These are phyloP conservation scores for Backusella parvicylindrica DNA, from an alignment of 192 early-diverging fungal species.

Conservation along the genomic window DNA sequence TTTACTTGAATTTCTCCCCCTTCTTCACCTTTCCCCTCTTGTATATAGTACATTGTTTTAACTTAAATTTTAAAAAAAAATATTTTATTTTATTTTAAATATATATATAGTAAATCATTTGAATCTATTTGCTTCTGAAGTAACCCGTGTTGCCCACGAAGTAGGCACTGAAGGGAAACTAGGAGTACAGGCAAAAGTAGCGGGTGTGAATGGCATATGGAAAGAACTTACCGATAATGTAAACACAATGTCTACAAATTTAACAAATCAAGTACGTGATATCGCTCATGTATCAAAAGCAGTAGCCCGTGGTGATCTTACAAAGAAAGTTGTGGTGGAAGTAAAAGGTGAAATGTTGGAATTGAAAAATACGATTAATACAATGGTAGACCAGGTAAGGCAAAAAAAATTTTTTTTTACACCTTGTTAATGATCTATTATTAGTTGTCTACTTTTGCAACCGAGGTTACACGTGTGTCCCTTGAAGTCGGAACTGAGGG, in stretches of 20 bases:
- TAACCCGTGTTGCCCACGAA: conserved; percentile 63
- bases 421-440: not conserved
- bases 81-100: not conserved
- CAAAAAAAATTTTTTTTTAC: too few species aligned
- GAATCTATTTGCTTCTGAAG: conserved; percentile 51
- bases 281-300: conserved; percentile 61
- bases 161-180: conserved; percentile 65
- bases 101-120: conserved; percentile 44
- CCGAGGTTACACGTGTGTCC: conserved; percentile 56
- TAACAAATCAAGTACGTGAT: conserved; percentile 63
- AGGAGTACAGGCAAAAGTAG: conserved; percentile 61
- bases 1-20: not conserved
- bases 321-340: conserved; percentile 56
- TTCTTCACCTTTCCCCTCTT: too few species aligned
- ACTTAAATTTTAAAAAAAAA: not conserved
- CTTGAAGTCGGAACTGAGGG: conserved; percentile 60
- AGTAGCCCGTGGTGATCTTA: conserved; percentile 51
- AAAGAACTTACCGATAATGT: conserved; percentile 64
- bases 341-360: conserved; percentile 57
- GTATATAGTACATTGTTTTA: not conserved
- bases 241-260: conserved; percentile 62
- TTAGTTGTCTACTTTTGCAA: conserved; percentile 44
- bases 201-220: conserved; percentile 63
- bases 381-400: conserved; percentile 12
- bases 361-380: conserved; percentile 53